phyloP scores from a whole-genome alignment of 345 rosid genomes.

The Brassica rapa region DNA sequence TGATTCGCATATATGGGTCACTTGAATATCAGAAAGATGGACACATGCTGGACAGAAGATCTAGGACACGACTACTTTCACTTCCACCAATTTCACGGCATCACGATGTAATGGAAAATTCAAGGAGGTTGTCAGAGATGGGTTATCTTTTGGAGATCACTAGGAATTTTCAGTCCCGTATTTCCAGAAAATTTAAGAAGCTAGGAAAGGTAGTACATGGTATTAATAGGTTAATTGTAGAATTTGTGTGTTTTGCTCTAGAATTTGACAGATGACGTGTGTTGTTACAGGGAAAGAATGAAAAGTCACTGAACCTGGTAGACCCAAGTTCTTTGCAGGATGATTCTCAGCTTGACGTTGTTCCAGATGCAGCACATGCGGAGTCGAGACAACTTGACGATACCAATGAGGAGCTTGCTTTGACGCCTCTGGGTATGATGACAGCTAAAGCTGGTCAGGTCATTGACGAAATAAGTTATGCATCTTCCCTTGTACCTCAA shows the following conservation, averaged over 20 bases:
- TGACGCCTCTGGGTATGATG: conserved; percentile 51
- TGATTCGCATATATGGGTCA: conserved; percentile 73
- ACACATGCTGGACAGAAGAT: conserved; percentile 41
- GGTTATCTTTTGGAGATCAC: conserved; percentile 82
- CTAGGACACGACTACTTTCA: conserved; percentile 45
- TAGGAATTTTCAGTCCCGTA: conserved; percentile 71
- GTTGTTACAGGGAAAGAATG: conserved; percentile 57
- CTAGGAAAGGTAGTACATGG: conserved; percentile 53
- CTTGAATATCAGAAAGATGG: conserved; percentile 59
- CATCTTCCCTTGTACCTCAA: conserved; percentile 57
- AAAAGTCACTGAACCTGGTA: conserved; percentile 46
- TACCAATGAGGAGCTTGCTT: conserved; percentile 54
- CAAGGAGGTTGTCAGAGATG: conserved; percentile 69
- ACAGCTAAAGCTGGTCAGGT: conserved; percentile 45
- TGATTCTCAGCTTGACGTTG: conserved; percentile 60
- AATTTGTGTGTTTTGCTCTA: conserved; percentile 24
- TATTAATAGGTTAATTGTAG: neutral
- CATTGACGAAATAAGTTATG: conserved; percentile 50
- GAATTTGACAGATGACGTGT: conserved; percentile 28
- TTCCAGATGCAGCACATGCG: conserved; percentile 46
- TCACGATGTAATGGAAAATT: conserved; percentile 45
- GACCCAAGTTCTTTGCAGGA: conserved; percentile 47
- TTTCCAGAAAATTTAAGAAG: conserved; percentile 64
- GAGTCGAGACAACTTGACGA: conserved; percentile 43
- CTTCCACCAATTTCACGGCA: conserved; percentile 55